phyloP scores from a whole-genome alignment of 202 grass and related monocot genomes.

The Zoysia matrella region DNA sequence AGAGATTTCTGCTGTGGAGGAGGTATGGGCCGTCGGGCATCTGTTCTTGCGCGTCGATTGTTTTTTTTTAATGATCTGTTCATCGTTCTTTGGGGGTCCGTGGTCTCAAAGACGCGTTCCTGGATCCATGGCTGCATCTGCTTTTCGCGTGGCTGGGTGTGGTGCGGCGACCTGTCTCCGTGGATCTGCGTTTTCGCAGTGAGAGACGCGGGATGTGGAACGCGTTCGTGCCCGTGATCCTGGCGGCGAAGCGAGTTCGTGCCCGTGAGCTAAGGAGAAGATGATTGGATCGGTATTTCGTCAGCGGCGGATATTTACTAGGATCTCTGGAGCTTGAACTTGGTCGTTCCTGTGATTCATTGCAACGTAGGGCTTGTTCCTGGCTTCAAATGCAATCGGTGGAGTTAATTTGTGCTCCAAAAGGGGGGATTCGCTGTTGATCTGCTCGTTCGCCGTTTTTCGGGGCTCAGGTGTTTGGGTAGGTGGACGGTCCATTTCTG shows the following conservation, averaged over 20 bases:
- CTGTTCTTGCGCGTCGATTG: slow-evolving; percentile 20
- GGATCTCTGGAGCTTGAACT: slow-evolving; percentile 1
- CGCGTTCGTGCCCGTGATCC: no score
- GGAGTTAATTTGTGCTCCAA: background rate
- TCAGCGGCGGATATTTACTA: background rate
- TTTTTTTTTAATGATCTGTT: background rate
- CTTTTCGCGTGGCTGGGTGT: background rate
- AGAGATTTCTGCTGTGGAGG: slow-evolving; percentile 13
- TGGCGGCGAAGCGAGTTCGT: background rate
- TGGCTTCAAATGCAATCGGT: background rate
- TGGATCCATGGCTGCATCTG: background rate
- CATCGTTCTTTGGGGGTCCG: background rate
- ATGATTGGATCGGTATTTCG: slow-evolving; percentile 6
- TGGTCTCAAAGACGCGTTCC: background rate
- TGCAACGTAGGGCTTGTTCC: background rate
- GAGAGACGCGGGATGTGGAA: background rate
- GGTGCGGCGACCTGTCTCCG: no score
- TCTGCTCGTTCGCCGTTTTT: background rate
- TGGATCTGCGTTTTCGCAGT: background rate
- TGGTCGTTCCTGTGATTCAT: background rate
- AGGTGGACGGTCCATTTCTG: background rate
- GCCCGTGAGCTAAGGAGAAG: background rate
- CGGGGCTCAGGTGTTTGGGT: background rate
- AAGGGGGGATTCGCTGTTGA: background rate
- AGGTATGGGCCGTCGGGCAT: slow-evolving; percentile 34